Evolutionary conservation across 441 rosid species (phyloP).

Genomic region (Theobroma grandiflorum): DNA sequence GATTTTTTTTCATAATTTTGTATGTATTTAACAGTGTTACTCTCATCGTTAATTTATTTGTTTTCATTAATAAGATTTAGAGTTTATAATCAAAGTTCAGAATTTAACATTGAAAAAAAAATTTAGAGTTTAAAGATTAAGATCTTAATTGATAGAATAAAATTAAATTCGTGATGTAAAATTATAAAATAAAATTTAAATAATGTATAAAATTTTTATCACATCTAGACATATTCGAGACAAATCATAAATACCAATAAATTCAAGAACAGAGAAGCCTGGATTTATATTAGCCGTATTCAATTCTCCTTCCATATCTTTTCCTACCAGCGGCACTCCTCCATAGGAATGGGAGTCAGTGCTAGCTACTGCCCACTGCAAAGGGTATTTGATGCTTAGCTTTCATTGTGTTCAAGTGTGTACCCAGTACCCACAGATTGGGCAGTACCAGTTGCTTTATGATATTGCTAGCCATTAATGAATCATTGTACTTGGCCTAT

Average conservation of each 20-base stretch:
- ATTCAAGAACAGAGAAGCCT: conserved; percentile 8
- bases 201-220: no score
- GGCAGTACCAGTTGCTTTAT: neutral
- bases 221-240: no score
- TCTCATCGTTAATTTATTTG: no score
- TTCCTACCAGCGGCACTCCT: conserved; percentile 14
- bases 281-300: neutral
- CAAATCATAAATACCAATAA: neutral
- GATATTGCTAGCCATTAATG: neutral
- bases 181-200: no score
- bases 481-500: neutral
- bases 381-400: neutral
- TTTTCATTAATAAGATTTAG: no score
- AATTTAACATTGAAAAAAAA: no score
- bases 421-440: neutral
- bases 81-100: no score
- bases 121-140: no score
- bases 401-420: neutral
- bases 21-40: no score
- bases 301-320: neutral
- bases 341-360: conserved; percentile 19
- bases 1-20: no score
- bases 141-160: no score
- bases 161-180: no score
- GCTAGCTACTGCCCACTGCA: neutral